Percentiles rank a stretch among this genome's conserved stretches.
Evolutionary conservation across 2,329 filamentous ascomycete genomes (phyloP).

Genomic region (Microascus cirrosus): DNA sequence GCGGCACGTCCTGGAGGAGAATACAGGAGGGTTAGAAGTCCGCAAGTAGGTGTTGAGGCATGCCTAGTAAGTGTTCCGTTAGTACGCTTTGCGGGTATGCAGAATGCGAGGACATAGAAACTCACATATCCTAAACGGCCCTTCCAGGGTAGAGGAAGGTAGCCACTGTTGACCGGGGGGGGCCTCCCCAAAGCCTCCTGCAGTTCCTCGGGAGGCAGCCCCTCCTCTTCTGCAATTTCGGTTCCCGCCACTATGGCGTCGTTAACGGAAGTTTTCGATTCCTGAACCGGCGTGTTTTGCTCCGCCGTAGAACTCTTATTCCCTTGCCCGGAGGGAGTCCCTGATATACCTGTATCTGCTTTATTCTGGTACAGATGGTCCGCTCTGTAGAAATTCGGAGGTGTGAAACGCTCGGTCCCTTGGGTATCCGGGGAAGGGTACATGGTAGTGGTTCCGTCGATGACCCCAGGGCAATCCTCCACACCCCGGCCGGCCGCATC

Average conservation of each 20-base stretch:
- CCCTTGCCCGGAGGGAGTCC: neutral
- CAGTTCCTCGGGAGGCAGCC: constrained; percentile 8
- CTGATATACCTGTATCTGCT: neutral
- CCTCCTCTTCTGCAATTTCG: constrained; percentile 11
- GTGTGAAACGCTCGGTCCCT: neutral
- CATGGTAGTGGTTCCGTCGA: neutral
- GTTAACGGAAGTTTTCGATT: neutral
- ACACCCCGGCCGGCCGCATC: neutral
- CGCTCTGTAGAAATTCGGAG: neutral
- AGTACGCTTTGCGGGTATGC: neutral
- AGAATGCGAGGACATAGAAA: neutral
- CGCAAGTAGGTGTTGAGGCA: constrained; percentile 90
- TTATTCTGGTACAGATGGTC: neutral
- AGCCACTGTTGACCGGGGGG: constrained; percentile 72
- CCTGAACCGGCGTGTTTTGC: neutral
- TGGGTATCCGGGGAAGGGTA: neutral
- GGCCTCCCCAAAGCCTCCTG: constrained; percentile 30
- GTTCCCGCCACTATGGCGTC: neutral
- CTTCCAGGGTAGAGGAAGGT: constrained; percentile 80
- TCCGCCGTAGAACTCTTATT: neutral
- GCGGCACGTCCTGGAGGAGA: constrained; percentile 82
- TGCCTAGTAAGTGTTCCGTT: constrained; percentile 35
- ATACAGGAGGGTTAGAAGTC: constrained; percentile 69
- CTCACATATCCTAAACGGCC: constrained; percentile 80
- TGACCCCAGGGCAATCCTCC: neutral